These are phyloP conservation scores for Claviceps spartinae DNA, from an alignment of 2,329 filamentous ascomycete genomes.

Conservation along the genomic window DNA sequence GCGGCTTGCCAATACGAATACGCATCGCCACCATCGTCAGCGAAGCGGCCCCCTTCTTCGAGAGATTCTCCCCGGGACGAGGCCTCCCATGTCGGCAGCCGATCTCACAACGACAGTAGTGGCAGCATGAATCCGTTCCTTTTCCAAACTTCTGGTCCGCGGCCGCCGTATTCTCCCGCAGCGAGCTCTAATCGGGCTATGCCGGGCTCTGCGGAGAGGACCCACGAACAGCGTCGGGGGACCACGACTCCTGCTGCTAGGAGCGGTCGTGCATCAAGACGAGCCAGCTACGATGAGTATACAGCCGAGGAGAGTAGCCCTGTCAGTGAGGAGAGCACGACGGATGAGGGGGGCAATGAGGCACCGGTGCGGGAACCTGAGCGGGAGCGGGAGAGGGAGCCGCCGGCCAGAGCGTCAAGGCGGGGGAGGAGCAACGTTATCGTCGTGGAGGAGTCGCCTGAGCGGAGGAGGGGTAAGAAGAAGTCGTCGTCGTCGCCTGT, in stretches of 20 bases:
- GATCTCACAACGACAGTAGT: conserved; percentile 5
- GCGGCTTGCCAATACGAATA: conserved; percentile 30
- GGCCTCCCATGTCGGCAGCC: conserved; percentile 16
- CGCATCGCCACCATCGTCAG: conserved; percentile 5
- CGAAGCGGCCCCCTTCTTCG: conserved; percentile 18
- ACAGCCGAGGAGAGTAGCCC: conserved; percentile 23
- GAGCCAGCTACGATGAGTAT: conserved; percentile 18
- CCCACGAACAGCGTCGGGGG: conserved; percentile 14
- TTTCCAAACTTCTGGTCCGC: conserved; percentile 35
- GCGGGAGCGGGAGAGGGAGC: conserved; percentile 6
- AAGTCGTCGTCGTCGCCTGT: conserved; percentile 26
- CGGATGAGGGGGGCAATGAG: conserved; percentile 23
- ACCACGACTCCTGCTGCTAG: conserved; percentile 17
- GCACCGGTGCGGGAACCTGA: conserved; percentile 15
- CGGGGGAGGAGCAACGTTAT: conserved; percentile 23
- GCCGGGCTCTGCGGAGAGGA: conserved; percentile 20
- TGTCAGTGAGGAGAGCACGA: conserved; percentile 22
- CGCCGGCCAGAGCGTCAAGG: conserved; percentile 2
- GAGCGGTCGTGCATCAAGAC: conserved; percentile 18
- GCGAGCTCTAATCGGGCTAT: conserved; percentile 23
- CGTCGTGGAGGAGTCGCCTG: conserved; percentile 24
- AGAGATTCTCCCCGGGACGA: conserved; percentile 20
- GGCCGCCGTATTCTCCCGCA: conserved; percentile 21
- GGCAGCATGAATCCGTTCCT: conserved; percentile 32
- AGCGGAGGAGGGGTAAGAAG: conserved; percentile 25